A percentile compares a stretch with the other conserved stretches of the same genome.
Conservation (phyloP, 306 rosid genomes). For the Boehmeria nivea region DNA sequence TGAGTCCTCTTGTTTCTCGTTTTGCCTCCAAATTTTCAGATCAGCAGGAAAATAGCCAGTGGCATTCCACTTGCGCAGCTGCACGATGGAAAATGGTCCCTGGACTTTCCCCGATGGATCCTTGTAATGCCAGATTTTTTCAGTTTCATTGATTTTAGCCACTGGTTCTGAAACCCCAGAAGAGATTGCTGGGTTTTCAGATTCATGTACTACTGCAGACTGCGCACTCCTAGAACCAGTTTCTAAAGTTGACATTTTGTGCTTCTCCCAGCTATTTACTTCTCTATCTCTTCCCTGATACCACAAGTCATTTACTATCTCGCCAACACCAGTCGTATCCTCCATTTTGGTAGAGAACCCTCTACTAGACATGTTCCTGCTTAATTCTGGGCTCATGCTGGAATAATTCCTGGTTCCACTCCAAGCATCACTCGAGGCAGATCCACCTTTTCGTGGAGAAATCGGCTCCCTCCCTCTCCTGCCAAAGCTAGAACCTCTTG, state of each 20-base stretch:
- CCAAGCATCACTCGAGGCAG: slow-evolving; percentile 66
- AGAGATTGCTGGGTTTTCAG: slow-evolving; percentile 44
- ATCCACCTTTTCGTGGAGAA: slow-evolving; percentile 73
- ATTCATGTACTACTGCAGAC: slow-evolving; percentile 32
- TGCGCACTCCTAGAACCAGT: slow-evolving; percentile 38
- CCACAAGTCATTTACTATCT: slow-evolving; percentile 49
- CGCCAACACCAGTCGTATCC: slow-evolving; percentile 49
- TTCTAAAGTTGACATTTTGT: slow-evolving; percentile 45
- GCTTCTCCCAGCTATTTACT: slow-evolving; percentile 62
- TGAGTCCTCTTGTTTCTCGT: slow-evolving; percentile 62
- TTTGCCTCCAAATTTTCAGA: slow-evolving; percentile 69
- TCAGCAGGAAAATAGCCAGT: slow-evolving; percentile 93
- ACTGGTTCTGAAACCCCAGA: slow-evolving; percentile 36
- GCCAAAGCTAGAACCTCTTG: slow-evolving; percentile 73
- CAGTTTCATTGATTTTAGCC: slow-evolving; percentile 59
- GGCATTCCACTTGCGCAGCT: slow-evolving; percentile 87
- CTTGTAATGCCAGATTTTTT: slow-evolving; percentile 81
- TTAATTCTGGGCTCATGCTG: slow-evolving; percentile 48
- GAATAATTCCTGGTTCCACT: slow-evolving; percentile 58
- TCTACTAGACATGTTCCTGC: slow-evolving; percentile 60
- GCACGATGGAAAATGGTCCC: slow-evolving; percentile 93
- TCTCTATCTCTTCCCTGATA: slow-evolving; percentile 75
- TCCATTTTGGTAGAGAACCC: slow-evolving; percentile 61
- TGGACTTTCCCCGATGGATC: slow-evolving; percentile 97
- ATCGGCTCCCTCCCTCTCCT: slow-evolving; percentile 65